Evolutionary conservation across 768 basidiomycete genomes (phyloP), one percentile per base, ranked within the genome.

Genomic region (Tulasnella sp.): DNA sequence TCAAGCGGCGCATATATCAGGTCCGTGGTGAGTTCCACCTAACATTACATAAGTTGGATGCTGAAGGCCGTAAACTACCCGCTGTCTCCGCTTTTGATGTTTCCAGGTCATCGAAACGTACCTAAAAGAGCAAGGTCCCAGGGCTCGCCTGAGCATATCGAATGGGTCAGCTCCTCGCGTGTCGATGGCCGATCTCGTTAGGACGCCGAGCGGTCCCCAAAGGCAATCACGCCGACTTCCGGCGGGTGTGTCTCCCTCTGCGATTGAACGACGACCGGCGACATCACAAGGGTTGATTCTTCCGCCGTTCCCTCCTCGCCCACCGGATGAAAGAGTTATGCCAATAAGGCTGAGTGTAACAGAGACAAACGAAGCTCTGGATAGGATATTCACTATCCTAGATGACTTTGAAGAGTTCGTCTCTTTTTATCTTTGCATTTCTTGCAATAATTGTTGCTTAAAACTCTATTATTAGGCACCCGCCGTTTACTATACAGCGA

Each of bases 401-500:
- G 80, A 89, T 63, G 79, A 79, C 38, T 88, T 91, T 62, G 85
- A 89, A 44, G 77, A 77, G 89, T 89, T 65, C 49, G 81, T 75
- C n/a, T 45, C 50, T 21, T 3, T 49, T 42, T 38, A 15, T 38
- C 49, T 59, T 53, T 29, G 64, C 55, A 66, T 27, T 21, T 4
- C 22, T 49, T 34, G 53, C 52, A 48, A 38, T 45, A 9, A 53
- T n/a, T 57, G 29, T 46, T 24, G 51, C 41, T 25, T 43, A 50
- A 50, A 46, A 15, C 41, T 21, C 11, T 46, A 19, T 15, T 29
- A 44, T 45, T 55, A 73, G 81, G 17, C 77, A 77, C 52, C 78
- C 86, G 0, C 91, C 91, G 1, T 94, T 93, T 69, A 92, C 91
- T 8, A 85, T 93, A 56, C 92, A 94, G 70, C 82, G 91, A 45